Conservation (phyloP, 2,329 filamentous ascomycete genomes). For the Mollisiaceae sp. region DNA sequence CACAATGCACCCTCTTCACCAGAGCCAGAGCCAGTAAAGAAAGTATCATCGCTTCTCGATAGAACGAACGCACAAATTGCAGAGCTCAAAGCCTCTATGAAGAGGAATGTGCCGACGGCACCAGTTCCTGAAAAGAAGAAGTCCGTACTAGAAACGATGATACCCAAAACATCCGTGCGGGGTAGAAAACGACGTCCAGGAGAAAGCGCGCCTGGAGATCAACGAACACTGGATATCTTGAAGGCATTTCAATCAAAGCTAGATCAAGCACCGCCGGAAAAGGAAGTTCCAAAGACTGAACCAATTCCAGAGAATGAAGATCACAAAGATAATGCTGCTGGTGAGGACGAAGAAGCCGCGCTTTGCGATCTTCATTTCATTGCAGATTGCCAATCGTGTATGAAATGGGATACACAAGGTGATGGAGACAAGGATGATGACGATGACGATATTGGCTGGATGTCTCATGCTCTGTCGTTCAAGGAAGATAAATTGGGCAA, state of each 20-base stretch:
- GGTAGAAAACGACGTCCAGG: conserved; percentile 73
- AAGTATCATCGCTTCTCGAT: conserved; percentile 57
- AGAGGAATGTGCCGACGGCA: conserved; percentile 61
- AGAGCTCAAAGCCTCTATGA: conserved; percentile 81
- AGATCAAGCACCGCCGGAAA: conserved; percentile 54
- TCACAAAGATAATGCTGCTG: conserved; percentile 40
- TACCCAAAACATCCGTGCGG: conserved; percentile 71
- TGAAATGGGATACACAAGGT: conserved; percentile 70
- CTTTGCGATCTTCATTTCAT: conserved; percentile 97
- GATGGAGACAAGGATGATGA: conserved; percentile 59
- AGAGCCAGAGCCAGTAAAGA: conserved; percentile 45
- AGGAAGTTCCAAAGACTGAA: conserved; percentile 40
- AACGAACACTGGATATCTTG: conserved; percentile 71
- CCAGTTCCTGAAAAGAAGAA: conserved; percentile 64
- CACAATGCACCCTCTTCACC: conserved; percentile 45
- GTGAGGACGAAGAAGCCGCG: conserved; percentile 70
- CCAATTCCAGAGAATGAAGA: conserved; percentile 35
- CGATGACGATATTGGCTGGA: conserved; percentile 74
- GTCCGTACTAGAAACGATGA: conserved; percentile 73
- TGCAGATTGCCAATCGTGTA: conserved; percentile 90
- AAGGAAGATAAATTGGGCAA: conserved; percentile 90
- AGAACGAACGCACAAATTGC: conserved; percentile 81
- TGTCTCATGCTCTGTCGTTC: conserved; percentile 84
- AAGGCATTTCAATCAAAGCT: conserved; percentile 82
- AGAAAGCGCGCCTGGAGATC: conserved; percentile 60